Percentiles rank a stretch among this genome's conserved stretches.
Conservation (phyloP, 306 rosid genomes). For the Phaseolus lunatus region DNA sequence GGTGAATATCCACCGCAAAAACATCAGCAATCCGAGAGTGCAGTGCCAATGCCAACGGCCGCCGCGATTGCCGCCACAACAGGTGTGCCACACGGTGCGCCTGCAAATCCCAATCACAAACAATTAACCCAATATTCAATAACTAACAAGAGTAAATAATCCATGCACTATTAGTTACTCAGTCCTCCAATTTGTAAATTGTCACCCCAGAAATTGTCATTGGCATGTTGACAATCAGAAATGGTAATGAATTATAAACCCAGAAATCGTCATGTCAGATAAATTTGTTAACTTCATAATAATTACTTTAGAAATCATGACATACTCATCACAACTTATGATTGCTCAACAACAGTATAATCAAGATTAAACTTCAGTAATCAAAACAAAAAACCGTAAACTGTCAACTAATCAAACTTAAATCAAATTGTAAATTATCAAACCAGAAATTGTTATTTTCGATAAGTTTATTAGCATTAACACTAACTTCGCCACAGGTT, state of each 20-base stretch:
- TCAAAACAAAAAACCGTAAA: no score
- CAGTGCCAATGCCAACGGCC: conserved; percentile 82
- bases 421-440: neutral
- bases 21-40: conserved; percentile 87
- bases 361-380: no score
- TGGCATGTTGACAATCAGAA: no score
- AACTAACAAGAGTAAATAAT: neutral
- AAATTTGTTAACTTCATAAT: no score
- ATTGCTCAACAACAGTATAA: no score
- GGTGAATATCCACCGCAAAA: conserved; percentile 93
- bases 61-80: conserved; percentile 80
- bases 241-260: neutral
- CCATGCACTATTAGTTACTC: neutral
- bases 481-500: no score
- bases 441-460: neutral
- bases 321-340: no score
- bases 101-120: conserved; percentile 45
- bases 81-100: conserved; percentile 89
- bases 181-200: neutral
- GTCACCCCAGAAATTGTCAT: neutral
- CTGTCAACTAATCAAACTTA: no score
- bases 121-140: neutral
- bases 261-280: neutral
- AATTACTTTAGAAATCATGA: neutral
- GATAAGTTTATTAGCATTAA: neutral